Percentiles rank a stretch among this genome's conserved stretches.
Evolutionary conservation across 345 rosid species (phyloP).

Genomic region (Draba incana): DNA sequence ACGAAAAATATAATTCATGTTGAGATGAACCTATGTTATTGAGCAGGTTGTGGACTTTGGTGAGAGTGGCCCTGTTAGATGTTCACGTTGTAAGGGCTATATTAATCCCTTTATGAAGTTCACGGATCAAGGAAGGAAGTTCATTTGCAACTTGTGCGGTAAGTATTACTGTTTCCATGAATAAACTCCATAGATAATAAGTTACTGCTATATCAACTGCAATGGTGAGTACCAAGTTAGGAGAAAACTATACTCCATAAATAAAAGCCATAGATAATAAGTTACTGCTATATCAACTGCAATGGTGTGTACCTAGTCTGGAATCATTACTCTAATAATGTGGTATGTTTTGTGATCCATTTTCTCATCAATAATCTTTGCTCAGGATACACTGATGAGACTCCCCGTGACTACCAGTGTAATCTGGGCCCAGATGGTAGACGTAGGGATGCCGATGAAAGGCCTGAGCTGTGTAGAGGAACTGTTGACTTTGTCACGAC

Average conservation of each 20-base stretch:
- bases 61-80: slow-evolving; percentile 88
- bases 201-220: slow-evolving; percentile 12
- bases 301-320: slow-evolving; percentile 16
- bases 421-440: slow-evolving; percentile 91
- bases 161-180: slow-evolving; percentile 21
- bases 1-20: not conserved
- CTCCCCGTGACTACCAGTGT: slow-evolving; percentile 88
- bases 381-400: slow-evolving; percentile 79
- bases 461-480: slow-evolving; percentile 96
- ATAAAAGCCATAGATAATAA: slow-evolving; percentile 20
- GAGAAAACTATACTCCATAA: not conserved
- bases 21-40: slow-evolving; percentile 23
- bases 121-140: slow-evolving; percentile 84
- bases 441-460: slow-evolving; percentile 94
- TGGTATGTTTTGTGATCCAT: slow-evolving; percentile 16
- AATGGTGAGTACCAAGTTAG: slow-evolving; percentile 17
- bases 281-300: slow-evolving; percentile 12
- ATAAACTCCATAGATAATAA: slow-evolving; percentile 19
- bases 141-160: slow-evolving; percentile 84
- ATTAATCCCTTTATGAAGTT: slow-evolving; percentile 91
- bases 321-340: slow-evolving; percentile 2
- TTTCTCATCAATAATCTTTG: slow-evolving; percentile 26
- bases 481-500: slow-evolving; percentile 93
- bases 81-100: slow-evolving; percentile 93
- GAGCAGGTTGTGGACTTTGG: slow-evolving; percentile 89